Evolutionary conservation across 129 eudicot species (phyloP), one percentile per base, ranked within the genome.

Genomic region (Arctium minus): DNA sequence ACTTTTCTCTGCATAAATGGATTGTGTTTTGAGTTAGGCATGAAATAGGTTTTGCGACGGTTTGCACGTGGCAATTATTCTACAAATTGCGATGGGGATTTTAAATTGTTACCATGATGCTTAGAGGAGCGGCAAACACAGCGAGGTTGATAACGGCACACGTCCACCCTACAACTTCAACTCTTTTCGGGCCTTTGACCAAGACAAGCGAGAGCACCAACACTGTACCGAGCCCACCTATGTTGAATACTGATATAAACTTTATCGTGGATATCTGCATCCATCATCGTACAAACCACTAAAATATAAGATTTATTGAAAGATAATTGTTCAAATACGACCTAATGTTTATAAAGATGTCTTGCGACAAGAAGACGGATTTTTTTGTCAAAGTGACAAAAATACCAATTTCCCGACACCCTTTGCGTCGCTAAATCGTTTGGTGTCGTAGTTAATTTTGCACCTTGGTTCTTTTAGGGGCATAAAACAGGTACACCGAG

Each of bases 101-200:
- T 9, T 44, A 32, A 15, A 31, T 8, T 40, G 32, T 37, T 83
- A 93, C 97, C 95, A 93, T 93, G 85, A 93, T 83, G 85, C 92
- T 88, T 67, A 89, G 79, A 82, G 93, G 94, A 72, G 97, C 93
- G 18, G 95, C 95, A 77, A 90, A 93, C 46, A 93, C 97, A 13
- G 90, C 88, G 3, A 91, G 72, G 48, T 86, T 90, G 77, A 90
- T 79, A 10, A 74, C 85, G 6, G 91, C 93, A 86, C 91, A 89
- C 7, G 76, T 79, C 97, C 97, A 93, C 67, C 97, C 97, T 7
- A 93, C 90, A 10, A 91, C 44, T 77, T 80, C 27, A 27, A 88
- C 89, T 82, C 93, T 86, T 32, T 82, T 72, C 0, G 86, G 18
- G 36, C 95, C 93, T 73, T 91, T 79, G 8, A 82, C 85, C 2